Percentiles rank a stretch among this genome's conserved stretches.
Evolutionary conservation across 306 rosid genomes (phyloP).

Genomic region (Cyclanthera cordifolia): DNA sequence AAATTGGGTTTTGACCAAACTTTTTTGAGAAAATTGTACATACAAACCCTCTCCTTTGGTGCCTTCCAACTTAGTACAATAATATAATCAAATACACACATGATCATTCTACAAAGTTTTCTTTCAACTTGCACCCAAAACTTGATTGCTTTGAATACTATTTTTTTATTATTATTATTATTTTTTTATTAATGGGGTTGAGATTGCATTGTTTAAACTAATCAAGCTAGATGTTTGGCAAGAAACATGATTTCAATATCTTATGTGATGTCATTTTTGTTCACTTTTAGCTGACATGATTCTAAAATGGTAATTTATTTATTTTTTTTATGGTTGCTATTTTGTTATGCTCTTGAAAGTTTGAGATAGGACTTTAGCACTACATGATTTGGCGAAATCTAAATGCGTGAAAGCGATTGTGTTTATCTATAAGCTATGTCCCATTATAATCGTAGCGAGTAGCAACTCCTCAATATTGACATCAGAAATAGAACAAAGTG

Average conservation of each 20-base stretch:
- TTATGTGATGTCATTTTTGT: background rate
- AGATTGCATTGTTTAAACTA: constrained; percentile 6
- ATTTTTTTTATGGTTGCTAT: background rate
- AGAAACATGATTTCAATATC: background rate
- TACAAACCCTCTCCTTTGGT: background rate
- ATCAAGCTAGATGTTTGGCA: constrained; percentile 1
- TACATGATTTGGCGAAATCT: background rate
- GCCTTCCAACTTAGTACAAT: constrained; percentile 7
- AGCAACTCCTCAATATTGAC: too few species aligned
- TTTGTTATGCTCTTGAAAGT: background rate
- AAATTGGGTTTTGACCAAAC: constrained; percentile 14
- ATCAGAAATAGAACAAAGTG: too few species aligned
- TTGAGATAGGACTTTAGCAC: background rate
- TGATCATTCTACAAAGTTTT: background rate
- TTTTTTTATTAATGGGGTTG: background rate
- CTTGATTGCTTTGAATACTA: background rate
- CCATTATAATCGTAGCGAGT: too few species aligned
- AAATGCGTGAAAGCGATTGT: too few species aligned
- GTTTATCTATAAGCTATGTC: too few species aligned
- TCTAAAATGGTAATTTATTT: background rate
- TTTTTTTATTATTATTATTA: too few species aligned
- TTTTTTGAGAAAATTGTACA: constrained; percentile 5
- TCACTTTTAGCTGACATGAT: constrained; percentile 10
- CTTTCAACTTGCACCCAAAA: constrained; percentile 10
- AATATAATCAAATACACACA: background rate